These are phyloP conservation scores for Apiosordaria backusii DNA, from an alignment of 495 filamentous ascomycete species.

Conservation along the genomic window DNA sequence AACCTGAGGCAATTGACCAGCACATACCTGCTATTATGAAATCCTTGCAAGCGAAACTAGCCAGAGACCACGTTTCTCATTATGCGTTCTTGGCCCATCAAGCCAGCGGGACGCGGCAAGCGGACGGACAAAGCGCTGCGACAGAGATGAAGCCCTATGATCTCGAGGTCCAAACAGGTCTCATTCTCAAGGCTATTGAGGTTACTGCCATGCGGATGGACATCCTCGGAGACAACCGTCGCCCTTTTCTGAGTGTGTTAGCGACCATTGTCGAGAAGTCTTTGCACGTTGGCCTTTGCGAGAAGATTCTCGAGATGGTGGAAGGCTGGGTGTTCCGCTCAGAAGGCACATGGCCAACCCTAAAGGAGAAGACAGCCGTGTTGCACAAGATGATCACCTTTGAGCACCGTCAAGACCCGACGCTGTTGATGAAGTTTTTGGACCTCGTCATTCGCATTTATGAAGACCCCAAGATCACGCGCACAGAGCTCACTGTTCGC, in stretches of 20 bases:
- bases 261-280: slow-evolving; percentile 95
- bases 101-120: slow-evolving; percentile 33
- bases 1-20: slow-evolving; percentile 78
- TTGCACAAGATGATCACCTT: slow-evolving; percentile 96
- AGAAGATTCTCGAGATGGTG: slow-evolving; percentile 91
- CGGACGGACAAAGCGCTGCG: slow-evolving; percentile 46
- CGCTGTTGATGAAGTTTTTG: slow-evolving; percentile 85
- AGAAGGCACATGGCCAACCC: slow-evolving; percentile 85
- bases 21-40: slow-evolving; percentile 90
- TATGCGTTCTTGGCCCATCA: slow-evolving; percentile 54
- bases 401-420: slow-evolving; percentile 74
- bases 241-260: slow-evolving; percentile 90
- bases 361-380: slow-evolving; percentile 97
- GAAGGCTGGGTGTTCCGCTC: slow-evolving; percentile 93
- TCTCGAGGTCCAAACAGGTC: slow-evolving; percentile 74
- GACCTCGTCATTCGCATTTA: slow-evolving; percentile 96
- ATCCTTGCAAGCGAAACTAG: slow-evolving; percentile 84
- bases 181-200: slow-evolving; percentile 93
- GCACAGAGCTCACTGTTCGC: slow-evolving; percentile 91
- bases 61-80: slow-evolving; percentile 86
- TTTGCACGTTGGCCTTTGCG: slow-evolving; percentile 74
- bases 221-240: slow-evolving; percentile 81
- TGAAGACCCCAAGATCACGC: slow-evolving; percentile 89
- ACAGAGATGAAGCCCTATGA: slow-evolving; percentile 69
- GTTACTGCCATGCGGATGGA: slow-evolving; percentile 89